Evolutionary conservation across 257 asterid genomes (phyloP).

Genomic region (Haberlea rhodopensis): DNA sequence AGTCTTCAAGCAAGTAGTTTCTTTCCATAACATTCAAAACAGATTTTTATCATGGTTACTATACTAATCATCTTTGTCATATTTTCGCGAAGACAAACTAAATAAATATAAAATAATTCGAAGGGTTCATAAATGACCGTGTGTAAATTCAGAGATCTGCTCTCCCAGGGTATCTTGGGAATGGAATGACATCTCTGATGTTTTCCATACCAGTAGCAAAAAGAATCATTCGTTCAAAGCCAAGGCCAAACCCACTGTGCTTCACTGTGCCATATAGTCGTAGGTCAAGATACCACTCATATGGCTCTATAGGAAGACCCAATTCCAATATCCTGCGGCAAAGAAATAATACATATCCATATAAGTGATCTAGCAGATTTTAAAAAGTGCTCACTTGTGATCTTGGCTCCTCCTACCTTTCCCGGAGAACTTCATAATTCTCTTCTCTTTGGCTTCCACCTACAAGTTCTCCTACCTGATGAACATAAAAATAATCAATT

Average conservation of each 20-base stretch:
- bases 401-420: conserved; percentile 46
- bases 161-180: conserved; percentile 95
- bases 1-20: not conserved
- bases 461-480: conserved; percentile 93
- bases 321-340: conserved; percentile 63
- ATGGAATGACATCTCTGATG: conserved; percentile 93
- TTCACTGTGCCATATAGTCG: conserved; percentile 78
- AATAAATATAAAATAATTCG: not conserved
- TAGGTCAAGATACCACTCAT: conserved; percentile 93
- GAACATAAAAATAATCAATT: not conserved
- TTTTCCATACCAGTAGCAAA: conserved; percentile 93
- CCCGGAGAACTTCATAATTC: conserved; percentile 67
- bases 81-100: conserved; percentile 21
- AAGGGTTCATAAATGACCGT: not conserved
- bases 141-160: conserved; percentile 57
- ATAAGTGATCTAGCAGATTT: not conserved
- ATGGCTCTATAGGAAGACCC: conserved; percentile 82
- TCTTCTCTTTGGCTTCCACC: conserved; percentile 99
- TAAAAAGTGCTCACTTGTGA: not conserved
- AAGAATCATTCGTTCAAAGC: conserved; percentile 92
- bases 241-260: conserved; percentile 96
- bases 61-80: not conserved
- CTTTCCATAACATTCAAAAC: not conserved
- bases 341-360: not conserved
- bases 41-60: not conserved